Evolutionary conservation across 176 grass and related monocot genomes (phyloP).

Genomic region (Olyra latifolia): DNA sequence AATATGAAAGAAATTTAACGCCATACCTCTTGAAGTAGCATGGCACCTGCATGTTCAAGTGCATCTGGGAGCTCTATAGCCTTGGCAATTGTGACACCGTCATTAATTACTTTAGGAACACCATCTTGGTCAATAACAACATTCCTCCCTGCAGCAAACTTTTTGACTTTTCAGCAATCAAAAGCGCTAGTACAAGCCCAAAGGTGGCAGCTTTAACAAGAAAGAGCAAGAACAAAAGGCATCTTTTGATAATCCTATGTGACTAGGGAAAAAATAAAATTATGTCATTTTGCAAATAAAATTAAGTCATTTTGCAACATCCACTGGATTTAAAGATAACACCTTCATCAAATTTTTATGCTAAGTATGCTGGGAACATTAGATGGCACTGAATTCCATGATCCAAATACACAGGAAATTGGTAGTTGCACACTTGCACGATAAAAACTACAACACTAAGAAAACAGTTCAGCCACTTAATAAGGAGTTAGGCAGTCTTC

Average conservation of each 20-base stretch:
- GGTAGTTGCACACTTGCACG: not conserved
- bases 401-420: not conserved
- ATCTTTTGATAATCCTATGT: not conserved
- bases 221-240: not conserved
- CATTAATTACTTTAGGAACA: conserved; percentile 91
- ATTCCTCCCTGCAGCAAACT: conserved; percentile 73
- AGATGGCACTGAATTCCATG: not conserved
- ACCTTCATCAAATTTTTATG: not conserved
- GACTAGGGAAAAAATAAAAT: not conserved
- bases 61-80: conserved; percentile 77
- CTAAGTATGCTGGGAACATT: not conserved
- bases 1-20: not conserved
- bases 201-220: not conserved
- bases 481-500: not conserved
- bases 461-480: not conserved
- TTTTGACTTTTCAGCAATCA: conserved; percentile 32
- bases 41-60: conserved; percentile 80
- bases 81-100: conserved; percentile 85
- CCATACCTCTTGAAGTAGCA: conserved; percentile 77
- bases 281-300: too few relatives aligned
- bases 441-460: not conserved
- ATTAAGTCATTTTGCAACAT: too few relatives aligned
- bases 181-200: conserved; percentile 30
- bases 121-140: conserved; percentile 85
- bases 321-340: not conserved